A percentile compares a stretch with the other conserved stretches of the same genome.
phyloP scores from a whole-genome alignment of 352 stramenopile species.

The Globisporangium mamillatum region DNA sequence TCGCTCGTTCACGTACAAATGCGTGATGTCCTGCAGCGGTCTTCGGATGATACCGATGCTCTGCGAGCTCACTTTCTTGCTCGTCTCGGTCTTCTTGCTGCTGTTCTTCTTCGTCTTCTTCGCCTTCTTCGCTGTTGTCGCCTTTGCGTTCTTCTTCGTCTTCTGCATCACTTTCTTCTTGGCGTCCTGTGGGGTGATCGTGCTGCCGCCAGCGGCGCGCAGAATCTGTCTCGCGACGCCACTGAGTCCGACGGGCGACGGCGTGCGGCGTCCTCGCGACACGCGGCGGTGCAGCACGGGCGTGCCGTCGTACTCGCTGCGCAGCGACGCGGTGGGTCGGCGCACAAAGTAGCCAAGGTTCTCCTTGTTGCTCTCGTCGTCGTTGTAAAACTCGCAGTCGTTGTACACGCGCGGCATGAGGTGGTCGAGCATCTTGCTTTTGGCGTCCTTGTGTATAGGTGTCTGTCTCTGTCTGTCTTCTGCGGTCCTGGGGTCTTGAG shows the following conservation, averaged over 20 bases:
- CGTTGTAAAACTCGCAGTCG: conserved; percentile 32
- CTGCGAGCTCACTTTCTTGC: conserved; percentile 22
- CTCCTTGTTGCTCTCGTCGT: conserved; percentile 65
- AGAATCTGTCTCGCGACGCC: neutral
- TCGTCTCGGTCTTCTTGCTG: conserved; percentile 14
- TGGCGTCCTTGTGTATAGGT: neutral
- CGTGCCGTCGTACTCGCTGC: conserved; percentile 12
- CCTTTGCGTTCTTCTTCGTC: conserved; percentile 17
- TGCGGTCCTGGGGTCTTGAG: conserved; percentile 5
- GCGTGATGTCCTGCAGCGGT: conserved; percentile 65
- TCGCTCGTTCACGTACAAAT: conserved; percentile 52
- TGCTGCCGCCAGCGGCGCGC: conserved; percentile 12
- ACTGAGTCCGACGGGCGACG: conserved; percentile 5
- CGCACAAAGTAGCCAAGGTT: conserved; percentile 62
- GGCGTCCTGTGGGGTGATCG: conserved; percentile 23
- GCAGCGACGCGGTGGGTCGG: conserved; percentile 20
- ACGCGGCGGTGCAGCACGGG: conserved; percentile 12
- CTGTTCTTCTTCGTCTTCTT: conserved; percentile 5
- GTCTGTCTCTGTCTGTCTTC: too few relatives aligned
- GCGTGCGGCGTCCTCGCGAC: neutral
- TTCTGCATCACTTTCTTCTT: conserved; percentile 30
- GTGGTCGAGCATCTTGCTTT: conserved; percentile 34
- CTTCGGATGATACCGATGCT: conserved; percentile 31
- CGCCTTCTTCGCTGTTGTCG: conserved; percentile 9
- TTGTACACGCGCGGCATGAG: conserved; percentile 39